Conservation (phyloP, 2,329 filamentous ascomycete genomes). For the Ustilaginoidea virens region DNA sequence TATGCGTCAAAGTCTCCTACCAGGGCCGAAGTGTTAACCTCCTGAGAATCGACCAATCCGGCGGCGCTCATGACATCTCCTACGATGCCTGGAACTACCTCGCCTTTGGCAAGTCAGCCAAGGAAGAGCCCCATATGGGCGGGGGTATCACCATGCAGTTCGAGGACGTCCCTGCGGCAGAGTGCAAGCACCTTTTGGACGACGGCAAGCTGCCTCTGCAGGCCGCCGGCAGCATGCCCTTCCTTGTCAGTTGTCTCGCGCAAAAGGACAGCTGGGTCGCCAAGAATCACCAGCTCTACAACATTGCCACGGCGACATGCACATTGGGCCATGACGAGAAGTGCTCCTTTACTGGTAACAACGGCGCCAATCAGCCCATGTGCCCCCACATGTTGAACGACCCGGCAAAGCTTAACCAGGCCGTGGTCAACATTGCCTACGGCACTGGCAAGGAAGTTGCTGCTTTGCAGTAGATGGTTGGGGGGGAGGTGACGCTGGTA, state of each 20-base stretch:
- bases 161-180: slow-evolving; percentile 28
- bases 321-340: slow-evolving; percentile 33
- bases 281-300: slow-evolving; percentile 35
- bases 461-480: too few species aligned
- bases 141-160: slow-evolving; percentile 36
- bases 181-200: slow-evolving; percentile 34
- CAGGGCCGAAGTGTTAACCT: slow-evolving; percentile 37
- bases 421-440: too few species aligned
- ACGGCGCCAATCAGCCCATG: too few species aligned
- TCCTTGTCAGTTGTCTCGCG: slow-evolving; percentile 29
- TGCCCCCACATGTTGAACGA: too few species aligned
- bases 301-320: slow-evolving; percentile 36
- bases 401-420: too few species aligned
- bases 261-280: slow-evolving; percentile 32
- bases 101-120: slow-evolving; percentile 31
- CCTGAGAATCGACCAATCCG: slow-evolving; percentile 39
- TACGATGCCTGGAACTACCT: slow-evolving; percentile 50
- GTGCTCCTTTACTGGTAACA: slow-evolving; percentile 25
- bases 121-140: slow-evolving; percentile 26
- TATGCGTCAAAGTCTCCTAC: slow-evolving; percentile 39
- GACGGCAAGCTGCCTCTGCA: slow-evolving; percentile 36
- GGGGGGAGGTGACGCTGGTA: too few species aligned
- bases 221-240: slow-evolving; percentile 43
- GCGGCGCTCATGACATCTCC: slow-evolving; percentile 40
- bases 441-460: too few species aligned